Base-by-base conservation (phyloP, 768 basidiomycete species). In the Pleurotus platypus region DNA sequence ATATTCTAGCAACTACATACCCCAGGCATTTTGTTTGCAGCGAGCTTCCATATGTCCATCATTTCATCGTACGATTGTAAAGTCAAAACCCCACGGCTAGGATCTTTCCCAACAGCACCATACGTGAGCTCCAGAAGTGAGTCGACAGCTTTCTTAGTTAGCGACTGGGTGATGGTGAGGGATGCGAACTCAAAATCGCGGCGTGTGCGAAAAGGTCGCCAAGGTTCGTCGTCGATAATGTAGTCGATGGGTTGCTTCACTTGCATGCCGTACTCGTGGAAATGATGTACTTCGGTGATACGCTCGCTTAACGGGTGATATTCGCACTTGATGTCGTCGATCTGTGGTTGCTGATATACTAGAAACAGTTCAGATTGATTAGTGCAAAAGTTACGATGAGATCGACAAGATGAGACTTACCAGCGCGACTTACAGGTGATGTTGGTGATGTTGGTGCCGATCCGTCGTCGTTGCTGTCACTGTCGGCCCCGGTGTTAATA, bases 171-270 rank as follows among this genome's bases (percentile, higher is more conserved):
- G 0, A 67, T 59, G 1, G 62, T 58, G 24, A 71, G 47, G 55
- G 70, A 61, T 0, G 66, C 62, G 46, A 72, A 59, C 45, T 70
- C 65, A 45, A 70, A 71, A 57, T 73, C 66, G 12, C 64, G 42
- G 1, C 56, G 49, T 12, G 62, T 60, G 8, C 27, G 57, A 49
- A 69, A 72, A 20, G 68, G 70, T 13, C 38, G 11, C 67, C 68
- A 73, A 0, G 67, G 70, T 40, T 61, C 35, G 2, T 35, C 18
- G 26, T 67, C 62, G 3, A 48, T 2, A 56, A 51, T 12, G 35
- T 1, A 42, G 43, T n/a, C 11, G 8, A 22, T 8, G n/a, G 4
- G 8, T 7, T 8, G 11, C 30, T 18, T 46, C 2, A 24, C 16
- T 39, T 24, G 5, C 12, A 22, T 30, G 13, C 26, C 38, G 39